Base-by-base conservation (phyloP, 2,329 filamentous ascomycete genomes). In the Verticillium klebahnii region DNA sequence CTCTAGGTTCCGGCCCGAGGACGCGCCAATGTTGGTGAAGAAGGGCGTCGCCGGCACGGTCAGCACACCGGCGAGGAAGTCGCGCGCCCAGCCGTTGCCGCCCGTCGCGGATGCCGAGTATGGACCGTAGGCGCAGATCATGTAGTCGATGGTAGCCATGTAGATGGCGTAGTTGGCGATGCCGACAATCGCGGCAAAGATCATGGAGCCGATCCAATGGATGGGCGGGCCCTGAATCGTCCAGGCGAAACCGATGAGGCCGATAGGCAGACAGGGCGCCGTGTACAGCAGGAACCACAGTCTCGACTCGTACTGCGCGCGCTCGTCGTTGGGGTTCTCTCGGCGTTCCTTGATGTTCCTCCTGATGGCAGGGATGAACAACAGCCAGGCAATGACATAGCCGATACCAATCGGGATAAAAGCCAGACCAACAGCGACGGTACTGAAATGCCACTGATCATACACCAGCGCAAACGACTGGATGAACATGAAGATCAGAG, bases 71-170 rank as follows among this genome's bases (percentile, higher is more conserved):
- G 89, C 90, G 0, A 92, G 77, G 73, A 92, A 87, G 69, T 92
- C 89, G 66, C 90, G 82, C 2, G 88, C 82, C 76, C 89, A 91
- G 1, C 89, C 90, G 65, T 92, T 92, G 23, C 89, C 89, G 50
- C 89, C 90, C 0, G 89, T 92, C 0, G 90, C 90, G 0, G 88
- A 91, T 1, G 89, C 89, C 2, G 88, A 85, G 71, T 91, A 92
- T 0, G 85, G 85, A 0, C 89, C 90, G 68, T 92, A 91, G 0
- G 89, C 87, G 62, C 86, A 88, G 39, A 91, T 85, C 84, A 91
- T 91, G 75, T 92, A 92, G 73, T 92, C 88, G 65, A 91, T 89
- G 1, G 88, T 90, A 1, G 88, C 87, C 85, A 90, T 90, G 75
- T 91, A 91, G 62, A 91, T 90, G 37, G 84, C 78, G 45, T 89